Conservation (phyloP, 2,329 filamentous ascomycete genomes). For the Arthrobotrys conoides region DNA sequence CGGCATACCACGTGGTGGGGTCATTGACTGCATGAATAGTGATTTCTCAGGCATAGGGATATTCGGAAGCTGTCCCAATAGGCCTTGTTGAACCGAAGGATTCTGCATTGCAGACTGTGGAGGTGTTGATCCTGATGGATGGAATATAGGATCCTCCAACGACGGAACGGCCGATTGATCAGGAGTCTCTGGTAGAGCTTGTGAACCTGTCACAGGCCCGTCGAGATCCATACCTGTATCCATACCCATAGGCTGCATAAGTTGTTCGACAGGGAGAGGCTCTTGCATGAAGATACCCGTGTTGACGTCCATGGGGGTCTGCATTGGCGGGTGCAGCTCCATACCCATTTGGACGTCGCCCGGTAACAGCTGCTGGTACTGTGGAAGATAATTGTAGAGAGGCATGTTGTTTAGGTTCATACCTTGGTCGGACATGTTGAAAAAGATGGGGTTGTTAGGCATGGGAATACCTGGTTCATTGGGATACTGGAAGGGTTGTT, state of each 20-base stretch:
- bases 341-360: background rate
- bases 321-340: background rate
- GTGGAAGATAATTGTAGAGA: background rate
- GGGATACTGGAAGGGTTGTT: background rate
- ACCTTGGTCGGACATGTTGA: background rate
- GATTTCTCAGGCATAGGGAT: background rate
- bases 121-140: background rate
- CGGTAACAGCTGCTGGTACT: background rate
- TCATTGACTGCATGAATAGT: constrained; percentile 10
- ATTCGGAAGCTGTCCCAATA: background rate
- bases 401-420: constrained; percentile 8
- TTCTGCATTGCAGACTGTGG: background rate
- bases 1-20: background rate
- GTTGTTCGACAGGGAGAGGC: constrained; percentile 1
- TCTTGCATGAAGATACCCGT: background rate
- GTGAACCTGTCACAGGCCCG: background rate
- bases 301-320: constrained; percentile 10
- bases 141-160: background rate
- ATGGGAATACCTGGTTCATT: background rate
- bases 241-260: background rate
- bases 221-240: background rate
- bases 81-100: background rate
- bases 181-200: background rate
- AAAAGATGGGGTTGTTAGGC: background rate
- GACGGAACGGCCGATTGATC: background rate